Evolutionary conservation across 2,329 filamentous ascomycete genomes (phyloP).

Genomic region (Dothistroma pini): DNA sequence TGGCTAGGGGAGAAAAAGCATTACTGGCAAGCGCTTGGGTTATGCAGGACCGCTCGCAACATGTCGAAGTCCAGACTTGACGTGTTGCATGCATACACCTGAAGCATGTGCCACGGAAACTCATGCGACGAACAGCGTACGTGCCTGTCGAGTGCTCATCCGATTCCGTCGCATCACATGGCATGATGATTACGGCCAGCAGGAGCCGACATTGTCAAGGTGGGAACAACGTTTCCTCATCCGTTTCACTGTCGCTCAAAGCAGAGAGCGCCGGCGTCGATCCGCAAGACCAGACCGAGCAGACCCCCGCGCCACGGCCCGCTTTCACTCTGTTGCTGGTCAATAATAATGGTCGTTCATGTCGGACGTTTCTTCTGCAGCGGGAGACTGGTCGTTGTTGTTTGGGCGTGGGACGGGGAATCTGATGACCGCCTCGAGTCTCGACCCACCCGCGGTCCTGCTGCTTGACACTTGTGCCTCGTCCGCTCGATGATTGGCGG

Average conservation of each 20-base stretch:
- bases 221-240: conserved; percentile 8
- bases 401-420: not conserved
- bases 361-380: not conserved
- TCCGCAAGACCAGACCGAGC: conserved; percentile 4
- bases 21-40: too few species aligned
- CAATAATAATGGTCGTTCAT: too few species aligned
- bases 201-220: too few species aligned
- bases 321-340: not conserved
- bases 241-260: conserved; percentile 13
- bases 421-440: not conserved
- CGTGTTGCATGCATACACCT: too few species aligned
- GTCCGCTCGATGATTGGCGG: not conserved
- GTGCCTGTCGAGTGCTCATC: too few species aligned
- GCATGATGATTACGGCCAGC: too few species aligned
- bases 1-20: too few species aligned
- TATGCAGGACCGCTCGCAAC: too few species aligned
- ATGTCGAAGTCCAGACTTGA: too few species aligned
- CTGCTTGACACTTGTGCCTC: not conserved
- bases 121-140: too few species aligned
- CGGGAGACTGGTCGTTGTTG: too few species aligned
- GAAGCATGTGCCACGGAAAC: too few species aligned
- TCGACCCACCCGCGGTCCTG: not conserved
- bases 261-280: conserved; percentile 7
- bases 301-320: not conserved
- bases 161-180: not conserved